A percentile compares a stretch with the other conserved stretches of the same genome.
Evolutionary conservation across 495 filamentous ascomycete genomes (phyloP).

Genomic region (Hypoxylon fragiforme): DNA sequence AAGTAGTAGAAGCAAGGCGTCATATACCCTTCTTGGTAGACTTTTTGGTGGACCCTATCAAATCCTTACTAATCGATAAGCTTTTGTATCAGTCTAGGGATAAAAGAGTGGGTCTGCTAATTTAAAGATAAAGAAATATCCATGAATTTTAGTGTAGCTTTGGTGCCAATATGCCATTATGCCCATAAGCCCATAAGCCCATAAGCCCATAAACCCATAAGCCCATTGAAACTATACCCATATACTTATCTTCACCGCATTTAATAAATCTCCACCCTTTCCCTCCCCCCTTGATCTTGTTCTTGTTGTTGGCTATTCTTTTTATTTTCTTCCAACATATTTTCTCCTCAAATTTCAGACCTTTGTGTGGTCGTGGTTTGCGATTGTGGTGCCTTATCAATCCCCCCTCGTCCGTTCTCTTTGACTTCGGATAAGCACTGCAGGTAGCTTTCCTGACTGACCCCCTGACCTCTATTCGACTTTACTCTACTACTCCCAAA

Average conservation of each 20-base stretch:
- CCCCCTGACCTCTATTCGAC: no score
- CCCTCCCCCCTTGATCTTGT: neutral
- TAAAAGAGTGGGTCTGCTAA: neutral
- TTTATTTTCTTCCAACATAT: slow-evolving; percentile 9
- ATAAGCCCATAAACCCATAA: no score
- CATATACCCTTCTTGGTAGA: no score
- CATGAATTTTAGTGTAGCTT: neutral
- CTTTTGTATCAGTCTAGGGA: no score
- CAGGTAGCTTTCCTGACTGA: neutral
- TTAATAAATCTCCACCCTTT: slow-evolving; percentile 22
- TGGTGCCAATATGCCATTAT: no score
- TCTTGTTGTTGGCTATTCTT: neutral
- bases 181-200: no score
- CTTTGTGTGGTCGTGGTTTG: neutral
- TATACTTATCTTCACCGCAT: neutral
- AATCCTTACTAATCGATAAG: no score
- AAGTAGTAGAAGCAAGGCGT: neutral
- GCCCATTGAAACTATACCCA: no score
- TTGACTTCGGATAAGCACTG: neutral
- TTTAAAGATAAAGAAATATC: neutral
- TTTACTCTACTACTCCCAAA: no score
- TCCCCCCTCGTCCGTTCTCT: neutral
- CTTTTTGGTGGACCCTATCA: neutral
- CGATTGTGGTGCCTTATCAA: neutral
- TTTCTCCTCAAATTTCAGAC: neutral